phyloP scores from a whole-genome alignment of 75 land plant genomes.

The Pinus tabuliformis region DNA sequence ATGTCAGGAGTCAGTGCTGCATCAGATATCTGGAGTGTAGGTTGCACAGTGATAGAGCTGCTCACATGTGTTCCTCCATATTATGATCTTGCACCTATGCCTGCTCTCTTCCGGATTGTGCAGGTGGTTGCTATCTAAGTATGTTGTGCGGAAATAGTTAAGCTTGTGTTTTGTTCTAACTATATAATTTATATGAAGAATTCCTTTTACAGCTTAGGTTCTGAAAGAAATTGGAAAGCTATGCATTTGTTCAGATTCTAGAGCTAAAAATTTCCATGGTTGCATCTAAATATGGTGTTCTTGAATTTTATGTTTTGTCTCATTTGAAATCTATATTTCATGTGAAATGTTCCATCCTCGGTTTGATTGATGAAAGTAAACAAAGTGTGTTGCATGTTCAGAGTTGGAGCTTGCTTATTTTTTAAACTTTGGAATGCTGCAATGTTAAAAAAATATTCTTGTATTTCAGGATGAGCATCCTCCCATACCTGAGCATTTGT shows the following conservation, averaged over 20 bases:
- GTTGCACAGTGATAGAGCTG: constrained; percentile 98
- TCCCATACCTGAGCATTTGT: constrained; percentile 93
- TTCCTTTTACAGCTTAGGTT: background rate
- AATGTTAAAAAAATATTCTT: constrained; percentile 4
- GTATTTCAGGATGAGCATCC: constrained; percentile 83
- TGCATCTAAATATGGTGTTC: background rate
- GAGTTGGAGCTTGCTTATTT: background rate
- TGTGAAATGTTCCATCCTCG: background rate
- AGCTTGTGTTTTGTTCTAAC: constrained; percentile 5
- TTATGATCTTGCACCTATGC: constrained; percentile 97
- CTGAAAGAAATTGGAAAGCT: background rate
- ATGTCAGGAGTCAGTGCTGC: constrained; percentile 99
- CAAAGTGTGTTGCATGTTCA: background rate
- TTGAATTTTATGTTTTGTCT: background rate
- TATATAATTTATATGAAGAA: background rate
- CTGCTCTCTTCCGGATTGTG: constrained; percentile 97
- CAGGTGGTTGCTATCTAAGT: constrained; percentile 55
- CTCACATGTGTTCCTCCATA: constrained; percentile 97
- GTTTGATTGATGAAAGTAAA: background rate
- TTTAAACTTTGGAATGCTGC: background rate
- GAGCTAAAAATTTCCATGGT: background rate
- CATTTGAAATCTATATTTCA: background rate
- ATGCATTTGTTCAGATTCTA: background rate
- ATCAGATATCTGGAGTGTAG: constrained; percentile 99
- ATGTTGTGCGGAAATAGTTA: constrained; percentile 1